phyloP scores from a whole-genome alignment of 768 basidiomycete genomes.

The button mushroom (Agaricus bisporus) region DNA sequence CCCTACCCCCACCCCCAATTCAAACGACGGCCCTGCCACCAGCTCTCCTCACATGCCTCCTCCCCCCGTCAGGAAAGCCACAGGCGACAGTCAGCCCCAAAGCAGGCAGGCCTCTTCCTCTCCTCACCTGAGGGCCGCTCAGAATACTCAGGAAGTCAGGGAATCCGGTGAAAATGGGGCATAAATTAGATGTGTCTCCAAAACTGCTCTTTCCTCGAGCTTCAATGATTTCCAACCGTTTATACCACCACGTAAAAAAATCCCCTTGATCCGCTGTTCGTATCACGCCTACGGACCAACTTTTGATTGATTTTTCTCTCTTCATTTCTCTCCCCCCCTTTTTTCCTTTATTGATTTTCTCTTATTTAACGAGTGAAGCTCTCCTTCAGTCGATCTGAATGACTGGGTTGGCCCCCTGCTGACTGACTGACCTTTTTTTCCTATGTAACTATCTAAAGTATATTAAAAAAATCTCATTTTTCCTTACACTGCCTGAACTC shows the following conservation, averaged over 20 bases:
- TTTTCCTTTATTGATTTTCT: not conserved
- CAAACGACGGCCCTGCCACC: not conserved
- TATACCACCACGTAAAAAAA: not conserved
- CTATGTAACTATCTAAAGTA: no score
- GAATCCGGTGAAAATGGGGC: slow-evolving; percentile 1
- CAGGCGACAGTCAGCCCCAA: slow-evolving; percentile 4
- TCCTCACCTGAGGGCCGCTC: slow-evolving; percentile 1
- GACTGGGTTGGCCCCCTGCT: no score
- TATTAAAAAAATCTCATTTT: no score
- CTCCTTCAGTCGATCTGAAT: no score
- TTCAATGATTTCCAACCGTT: no score
- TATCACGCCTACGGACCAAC: slow-evolving; percentile 8
- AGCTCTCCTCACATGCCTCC: slow-evolving; percentile 3
- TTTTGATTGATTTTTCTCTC: not conserved
- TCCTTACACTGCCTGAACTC: no score
- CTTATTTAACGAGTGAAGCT: no score
- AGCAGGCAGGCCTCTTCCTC: slow-evolving; percentile 5
- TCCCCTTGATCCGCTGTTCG: slow-evolving; percentile 9
- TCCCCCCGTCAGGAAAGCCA: not conserved
- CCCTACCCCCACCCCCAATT: no score
- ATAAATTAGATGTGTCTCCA: not conserved
- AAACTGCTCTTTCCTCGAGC: no score
- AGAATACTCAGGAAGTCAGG: slow-evolving; percentile 1
- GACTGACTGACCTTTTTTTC: no score
- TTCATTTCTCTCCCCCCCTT: not conserved